These are phyloP conservation scores for Colletotrichum tabaci DNA, from an alignment of 2,329 filamentous ascomycete genomes.

Conservation along the genomic window DNA sequence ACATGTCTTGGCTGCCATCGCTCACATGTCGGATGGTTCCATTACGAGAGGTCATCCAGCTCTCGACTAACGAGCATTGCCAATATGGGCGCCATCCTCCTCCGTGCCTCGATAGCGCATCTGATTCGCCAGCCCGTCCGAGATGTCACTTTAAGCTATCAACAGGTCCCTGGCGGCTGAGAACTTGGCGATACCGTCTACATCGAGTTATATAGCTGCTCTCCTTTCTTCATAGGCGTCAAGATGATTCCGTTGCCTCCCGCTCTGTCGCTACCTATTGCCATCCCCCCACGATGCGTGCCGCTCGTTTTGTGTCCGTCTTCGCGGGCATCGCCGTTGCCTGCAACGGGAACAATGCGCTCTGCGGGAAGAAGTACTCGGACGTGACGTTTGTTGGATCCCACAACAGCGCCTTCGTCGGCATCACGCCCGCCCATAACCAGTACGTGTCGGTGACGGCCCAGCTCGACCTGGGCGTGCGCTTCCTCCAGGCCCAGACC, in stretches of 20 bases:
- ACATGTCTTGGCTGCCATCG: slow-evolving; percentile 34
- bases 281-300: slow-evolving; percentile 18
- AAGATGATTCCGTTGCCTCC: neutral
- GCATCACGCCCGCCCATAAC: slow-evolving; percentile 67
- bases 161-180: neutral
- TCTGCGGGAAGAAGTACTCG: slow-evolving; percentile 71
- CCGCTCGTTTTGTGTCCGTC: slow-evolving; percentile 38
- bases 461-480: slow-evolving; percentile 74
- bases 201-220: slow-evolving; percentile 15
- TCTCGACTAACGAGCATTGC: neutral
- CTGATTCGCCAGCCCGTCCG: slow-evolving; percentile 33
- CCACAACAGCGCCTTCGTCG: slow-evolving; percentile 77
- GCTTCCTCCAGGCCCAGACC: slow-evolving; percentile 76
- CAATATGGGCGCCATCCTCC: neutral
- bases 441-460: slow-evolving; percentile 71
- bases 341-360: slow-evolving; percentile 72
- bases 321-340: slow-evolving; percentile 45
- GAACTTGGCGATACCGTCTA: neutral
- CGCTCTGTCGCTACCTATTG: neutral
- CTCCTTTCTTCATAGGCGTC: neutral
- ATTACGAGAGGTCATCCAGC: slow-evolving; percentile 17
- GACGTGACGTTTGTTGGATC: slow-evolving; percentile 74
- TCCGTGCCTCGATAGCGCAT: neutral
- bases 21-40: slow-evolving; percentile 31
- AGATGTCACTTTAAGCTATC: slow-evolving; percentile 29